Percentiles rank a stretch among this genome's conserved stretches.
These are phyloP conservation scores for Ogataea hybrid DNA, from an alignment of 1,139 yeast species.

Conservation along the genomic window DNA sequence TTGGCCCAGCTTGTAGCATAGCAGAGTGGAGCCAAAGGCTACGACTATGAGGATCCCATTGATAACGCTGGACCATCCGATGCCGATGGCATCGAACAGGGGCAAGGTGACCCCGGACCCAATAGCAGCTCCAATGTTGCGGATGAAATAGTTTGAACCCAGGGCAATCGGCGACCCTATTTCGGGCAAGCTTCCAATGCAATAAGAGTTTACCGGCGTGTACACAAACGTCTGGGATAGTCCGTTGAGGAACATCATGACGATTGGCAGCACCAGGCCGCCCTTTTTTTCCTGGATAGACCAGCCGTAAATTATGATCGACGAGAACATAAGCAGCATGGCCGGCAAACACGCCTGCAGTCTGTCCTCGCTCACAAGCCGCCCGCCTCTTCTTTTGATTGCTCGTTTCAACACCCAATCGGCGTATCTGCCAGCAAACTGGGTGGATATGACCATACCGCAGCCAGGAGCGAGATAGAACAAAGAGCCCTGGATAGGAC, in stretches of 20 bases:
- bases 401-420: slow-evolving; percentile 42
- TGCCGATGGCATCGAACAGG: slow-evolving; percentile 43
- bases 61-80: slow-evolving; percentile 45
- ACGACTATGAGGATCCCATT: slow-evolving; percentile 4
- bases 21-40: slow-evolving; percentile 1
- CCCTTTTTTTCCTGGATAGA: slow-evolving; percentile 44
- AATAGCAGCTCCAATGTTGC: slow-evolving; percentile 48
- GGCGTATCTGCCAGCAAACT: slow-evolving; percentile 48
- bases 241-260: slow-evolving; percentile 45
- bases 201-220: slow-evolving; percentile 51
- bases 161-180: slow-evolving; percentile 48
- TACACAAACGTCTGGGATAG: slow-evolving; percentile 46
- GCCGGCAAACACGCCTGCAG: slow-evolving; percentile 34
- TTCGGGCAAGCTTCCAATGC: slow-evolving; percentile 52
- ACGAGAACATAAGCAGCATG: slow-evolving; percentile 34
- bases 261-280: slow-evolving; percentile 50
- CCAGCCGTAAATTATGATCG: slow-evolving; percentile 51
- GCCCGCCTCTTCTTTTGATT: slow-evolving; percentile 37
- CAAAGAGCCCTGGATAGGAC: slow-evolving; percentile 46
- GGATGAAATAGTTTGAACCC: slow-evolving; percentile 45
- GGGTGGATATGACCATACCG: slow-evolving; percentile 47
- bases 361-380: slow-evolving; percentile 50
- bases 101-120: slow-evolving; percentile 45
- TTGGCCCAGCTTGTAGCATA: slow-evolving; percentile 8
- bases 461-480: slow-evolving; percentile 52